Evolutionary conservation across 2,329 filamentous ascomycete species (phyloP).

Genomic region (Verticillium tricorpus): DNA sequence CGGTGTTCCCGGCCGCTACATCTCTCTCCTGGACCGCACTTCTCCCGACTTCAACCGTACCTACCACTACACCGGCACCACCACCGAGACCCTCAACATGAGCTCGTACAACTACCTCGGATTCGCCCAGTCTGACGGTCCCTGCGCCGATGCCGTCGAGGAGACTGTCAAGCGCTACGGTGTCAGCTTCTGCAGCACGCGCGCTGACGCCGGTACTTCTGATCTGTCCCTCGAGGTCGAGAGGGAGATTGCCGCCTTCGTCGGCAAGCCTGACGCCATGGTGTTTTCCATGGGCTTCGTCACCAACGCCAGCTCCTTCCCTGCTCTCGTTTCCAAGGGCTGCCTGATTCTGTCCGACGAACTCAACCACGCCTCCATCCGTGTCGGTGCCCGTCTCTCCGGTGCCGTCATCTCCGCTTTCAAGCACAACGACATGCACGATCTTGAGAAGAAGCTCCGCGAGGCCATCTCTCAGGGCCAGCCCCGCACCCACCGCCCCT

Average conservation of each 20-base stretch:
- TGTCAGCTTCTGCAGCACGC: conserved; percentile 74
- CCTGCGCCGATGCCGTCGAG: conserved; percentile 91
- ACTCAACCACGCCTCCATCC: conserved; percentile 95
- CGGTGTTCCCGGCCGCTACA: conserved; percentile 89
- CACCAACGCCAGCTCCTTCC: conserved; percentile 91
- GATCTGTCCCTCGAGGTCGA: conserved; percentile 89
- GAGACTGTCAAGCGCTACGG: conserved; percentile 81
- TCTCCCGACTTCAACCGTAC: conserved; percentile 89
- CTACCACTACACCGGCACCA: conserved; percentile 84
- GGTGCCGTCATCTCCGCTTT: conserved; percentile 94
- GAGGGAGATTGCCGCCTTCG: conserved; percentile 80
- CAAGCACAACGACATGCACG: conserved; percentile 93
- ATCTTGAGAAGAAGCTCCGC: conserved; percentile 80
- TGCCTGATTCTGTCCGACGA: conserved; percentile 95
- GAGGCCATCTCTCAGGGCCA: conserved; percentile 96
- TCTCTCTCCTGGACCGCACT: conserved; percentile 85
- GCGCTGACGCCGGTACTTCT: conserved; percentile 78
- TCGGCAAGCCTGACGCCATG: conserved; percentile 92
- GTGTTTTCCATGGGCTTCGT: conserved; percentile 99
- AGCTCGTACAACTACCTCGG: conserved; percentile 99
- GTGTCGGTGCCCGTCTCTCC: conserved; percentile 88
- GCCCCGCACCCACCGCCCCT: conserved; percentile 94
- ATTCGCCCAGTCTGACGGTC: conserved; percentile 95
- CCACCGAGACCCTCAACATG: conserved; percentile 94
- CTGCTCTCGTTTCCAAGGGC: conserved; percentile 86